A percentile compares a stretch with the other conserved stretches of the same genome.
phyloP scores from a whole-genome alignment of 257 asterid genomes.

The Solanum pimpinellifolium region DNA sequence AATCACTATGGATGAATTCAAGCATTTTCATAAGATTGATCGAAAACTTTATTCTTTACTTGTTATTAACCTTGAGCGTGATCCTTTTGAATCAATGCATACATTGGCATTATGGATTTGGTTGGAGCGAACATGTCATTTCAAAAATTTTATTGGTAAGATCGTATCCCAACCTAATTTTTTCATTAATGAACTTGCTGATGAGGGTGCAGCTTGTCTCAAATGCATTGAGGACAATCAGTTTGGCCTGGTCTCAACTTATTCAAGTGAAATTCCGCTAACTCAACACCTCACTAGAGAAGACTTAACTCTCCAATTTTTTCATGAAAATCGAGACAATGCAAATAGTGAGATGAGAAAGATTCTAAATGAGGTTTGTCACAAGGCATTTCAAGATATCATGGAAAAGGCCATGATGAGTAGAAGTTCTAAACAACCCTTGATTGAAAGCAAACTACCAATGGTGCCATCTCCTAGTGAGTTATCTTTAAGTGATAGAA shows the following conservation, averaged over 20 bases:
- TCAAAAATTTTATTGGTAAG: constrained; percentile 9
- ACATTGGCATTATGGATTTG: constrained; percentile 52
- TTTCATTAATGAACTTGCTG: constrained; percentile 27
- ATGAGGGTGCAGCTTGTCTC: constrained; percentile 48
- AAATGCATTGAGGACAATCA: constrained; percentile 9
- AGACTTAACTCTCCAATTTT: constrained; percentile 18
- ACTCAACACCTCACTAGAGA: constrained; percentile 17
- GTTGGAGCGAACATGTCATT: constrained; percentile 28
- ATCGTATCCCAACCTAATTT: constrained; percentile 17
- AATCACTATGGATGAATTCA: constrained; percentile 17
- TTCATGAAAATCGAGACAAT: constrained; percentile 10
- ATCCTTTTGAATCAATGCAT: constrained; percentile 38
- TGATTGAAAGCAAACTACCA: neutral
- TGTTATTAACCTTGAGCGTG: constrained; percentile 27
- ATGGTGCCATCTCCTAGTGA: neutral
- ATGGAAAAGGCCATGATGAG: constrained; percentile 15
- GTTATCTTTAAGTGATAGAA: neutral
- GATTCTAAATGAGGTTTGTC: constrained; percentile 14
- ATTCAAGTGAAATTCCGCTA: constrained; percentile 22
- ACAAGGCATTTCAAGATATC: constrained; percentile 31
- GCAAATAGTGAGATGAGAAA: constrained; percentile 5
- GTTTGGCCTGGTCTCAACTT: neutral
- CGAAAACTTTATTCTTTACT: constrained; percentile 41
- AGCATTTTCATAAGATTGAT: constrained; percentile 32
- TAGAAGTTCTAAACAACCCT: constrained; percentile 1